A percentile compares a stretch with the other conserved stretches of the same genome.
Evolutionary conservation across 2,329 filamentous ascomycete species (phyloP).

Genomic region (Nigrograna mackinnonii): DNA sequence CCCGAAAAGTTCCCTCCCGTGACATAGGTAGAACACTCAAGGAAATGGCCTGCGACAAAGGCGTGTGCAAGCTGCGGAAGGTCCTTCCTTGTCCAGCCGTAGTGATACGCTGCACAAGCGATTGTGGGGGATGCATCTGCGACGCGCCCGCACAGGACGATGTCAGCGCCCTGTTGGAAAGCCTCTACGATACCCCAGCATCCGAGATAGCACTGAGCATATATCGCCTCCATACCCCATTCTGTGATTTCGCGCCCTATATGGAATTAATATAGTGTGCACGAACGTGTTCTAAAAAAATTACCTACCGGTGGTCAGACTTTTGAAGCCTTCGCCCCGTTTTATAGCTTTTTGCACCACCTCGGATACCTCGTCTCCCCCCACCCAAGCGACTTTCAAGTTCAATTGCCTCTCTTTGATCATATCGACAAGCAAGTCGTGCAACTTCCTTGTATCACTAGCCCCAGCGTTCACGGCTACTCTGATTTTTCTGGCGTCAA

Average conservation of each 20-base stretch:
- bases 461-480: constrained; percentile 23
- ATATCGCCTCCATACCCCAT: constrained; percentile 20
- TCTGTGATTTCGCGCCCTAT: constrained; percentile 23
- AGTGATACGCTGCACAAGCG: constrained; percentile 56
- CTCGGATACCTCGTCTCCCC: constrained; percentile 41
- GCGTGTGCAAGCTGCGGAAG: constrained; percentile 46
- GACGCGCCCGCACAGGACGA: constrained; percentile 34
- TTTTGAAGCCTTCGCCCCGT: neutral
- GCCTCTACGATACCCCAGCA: constrained; percentile 27
- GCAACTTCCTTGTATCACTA: constrained; percentile 13
- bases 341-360: constrained; percentile 21
- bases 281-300: neutral
- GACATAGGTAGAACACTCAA: constrained; percentile 58
- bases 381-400: constrained; percentile 35
- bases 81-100: constrained; percentile 46
- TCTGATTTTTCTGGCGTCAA: constrained; percentile 17
- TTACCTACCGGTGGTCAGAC: constrained; percentile 1
- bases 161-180: constrained; percentile 27
- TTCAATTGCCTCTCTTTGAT: constrained; percentile 5
- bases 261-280: constrained; percentile 13
- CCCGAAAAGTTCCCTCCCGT: constrained; percentile 57
- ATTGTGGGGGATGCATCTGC: constrained; percentile 46
- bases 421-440: constrained; percentile 10
- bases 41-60: constrained; percentile 56
- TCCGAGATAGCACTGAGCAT: constrained; percentile 11